These are phyloP conservation scores for Acmispon strigosus DNA, from an alignment of 306 rosid species.

Conservation along the genomic window DNA sequence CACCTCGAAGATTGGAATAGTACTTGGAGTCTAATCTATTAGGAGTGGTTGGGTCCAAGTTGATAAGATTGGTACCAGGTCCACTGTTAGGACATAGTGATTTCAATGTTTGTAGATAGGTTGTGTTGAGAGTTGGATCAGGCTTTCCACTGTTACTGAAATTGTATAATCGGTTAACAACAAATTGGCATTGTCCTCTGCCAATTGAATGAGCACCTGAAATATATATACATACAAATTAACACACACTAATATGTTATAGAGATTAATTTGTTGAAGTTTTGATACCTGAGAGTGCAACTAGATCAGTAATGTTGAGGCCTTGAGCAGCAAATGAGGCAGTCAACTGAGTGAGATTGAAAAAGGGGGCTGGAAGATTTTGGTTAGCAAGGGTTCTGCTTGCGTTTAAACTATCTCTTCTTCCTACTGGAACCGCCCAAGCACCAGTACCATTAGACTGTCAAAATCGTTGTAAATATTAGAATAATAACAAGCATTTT, in stretches of 20 bases:
- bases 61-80: constrained; percentile 17
- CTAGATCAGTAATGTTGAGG: no score
- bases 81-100: constrained; percentile 33
- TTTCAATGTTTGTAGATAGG: neutral
- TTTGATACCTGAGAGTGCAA: constrained; percentile 49
- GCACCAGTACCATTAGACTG: constrained; percentile 47
- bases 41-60: constrained; percentile 34
- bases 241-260: no score
- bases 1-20: constrained; percentile 26
- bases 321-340: neutral
- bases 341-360: constrained; percentile 12
- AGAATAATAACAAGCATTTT: no score
- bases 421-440: constrained; percentile 46
- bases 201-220: constrained; percentile 43
- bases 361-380: constrained; percentile 30
- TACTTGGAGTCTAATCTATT: constrained; percentile 30
- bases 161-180: constrained; percentile 17
- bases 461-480: neutral
- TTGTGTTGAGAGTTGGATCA: constrained; percentile 33
- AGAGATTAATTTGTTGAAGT: no score
- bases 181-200: constrained; percentile 23
- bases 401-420: constrained; percentile 51
- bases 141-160: constrained; percentile 19
- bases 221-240: no score
- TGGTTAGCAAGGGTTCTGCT: constrained; percentile 20